Percentiles rank a stretch among this genome's conserved stretches.
Conservation (phyloP, 805 yeast species). For the Nakazawaea pomicola region DNA sequence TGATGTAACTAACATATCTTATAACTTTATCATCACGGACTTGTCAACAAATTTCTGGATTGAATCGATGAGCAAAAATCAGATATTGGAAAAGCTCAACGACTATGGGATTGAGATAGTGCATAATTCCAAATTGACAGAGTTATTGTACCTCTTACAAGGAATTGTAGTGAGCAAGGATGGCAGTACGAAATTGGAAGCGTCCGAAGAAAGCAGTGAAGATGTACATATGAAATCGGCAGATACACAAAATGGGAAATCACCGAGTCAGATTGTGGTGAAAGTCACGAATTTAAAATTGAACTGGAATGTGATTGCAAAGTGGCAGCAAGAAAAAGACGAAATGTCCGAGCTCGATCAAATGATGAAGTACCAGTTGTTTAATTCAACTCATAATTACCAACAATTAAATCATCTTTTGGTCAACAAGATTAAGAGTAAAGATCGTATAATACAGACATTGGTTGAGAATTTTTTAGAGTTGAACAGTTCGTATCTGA, state of each 20-base stretch:
- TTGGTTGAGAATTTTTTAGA: conserved; percentile 12
- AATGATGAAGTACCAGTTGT: conserved; percentile 3
- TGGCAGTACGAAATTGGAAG: no score
- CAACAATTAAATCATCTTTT: neutral
- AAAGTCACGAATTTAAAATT: neutral
- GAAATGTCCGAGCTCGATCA: conserved; percentile 1
- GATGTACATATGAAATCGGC: neutral
- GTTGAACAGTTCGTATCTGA: conserved; percentile 7
- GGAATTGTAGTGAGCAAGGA: neutral
- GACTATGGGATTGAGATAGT: neutral
- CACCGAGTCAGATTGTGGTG: neutral
- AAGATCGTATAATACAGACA: conserved; percentile 13
- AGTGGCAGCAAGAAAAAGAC: no score
- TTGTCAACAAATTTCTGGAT: conserved; percentile 3
- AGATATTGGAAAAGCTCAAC: neutral
- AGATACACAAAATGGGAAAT: neutral
- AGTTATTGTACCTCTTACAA: conserved; percentile 5
- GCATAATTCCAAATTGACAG: neutral
- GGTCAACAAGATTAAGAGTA: neutral
- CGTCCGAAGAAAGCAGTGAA: neutral
- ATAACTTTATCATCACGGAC: conserved; percentile 1
- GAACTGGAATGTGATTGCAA: conserved; percentile 6
- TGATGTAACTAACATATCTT: neutral
- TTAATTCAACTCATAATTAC: neutral
- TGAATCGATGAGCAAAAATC: neutral